Evolutionary conservation across 2,329 filamentous ascomycete genomes (phyloP).

Genomic region (Fusarium abutilonis): DNA sequence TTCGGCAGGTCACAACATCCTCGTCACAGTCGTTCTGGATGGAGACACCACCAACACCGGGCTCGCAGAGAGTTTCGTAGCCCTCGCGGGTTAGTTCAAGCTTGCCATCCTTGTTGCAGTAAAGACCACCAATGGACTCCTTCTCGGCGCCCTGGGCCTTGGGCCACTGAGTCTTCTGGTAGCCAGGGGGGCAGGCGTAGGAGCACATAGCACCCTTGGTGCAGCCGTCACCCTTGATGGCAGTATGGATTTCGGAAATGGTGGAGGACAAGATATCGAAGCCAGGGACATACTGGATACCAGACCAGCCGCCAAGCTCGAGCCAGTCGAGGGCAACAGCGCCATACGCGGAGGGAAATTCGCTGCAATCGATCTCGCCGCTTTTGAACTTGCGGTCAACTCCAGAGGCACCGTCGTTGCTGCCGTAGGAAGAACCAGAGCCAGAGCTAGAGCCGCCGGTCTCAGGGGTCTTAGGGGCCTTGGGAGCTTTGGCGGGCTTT

Average conservation of each 20-base stretch:
- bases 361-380: constrained; percentile 73
- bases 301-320: constrained; percentile 77
- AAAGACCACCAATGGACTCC: constrained; percentile 88
- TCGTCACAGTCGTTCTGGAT: constrained; percentile 78
- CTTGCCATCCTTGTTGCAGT: constrained; percentile 77
- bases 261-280: constrained; percentile 59
- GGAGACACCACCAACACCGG: constrained; percentile 74
- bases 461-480: constrained; percentile 37
- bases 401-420: constrained; percentile 55
- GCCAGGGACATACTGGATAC: constrained; percentile 73
- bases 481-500: constrained; percentile 13
- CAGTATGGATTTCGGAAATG: constrained; percentile 74
- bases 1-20: constrained; percentile 84
- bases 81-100: constrained; percentile 78
- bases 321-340: constrained; percentile 69
- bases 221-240: constrained; percentile 70
- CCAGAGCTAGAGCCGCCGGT: constrained; percentile 33
- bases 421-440: constrained; percentile 42
- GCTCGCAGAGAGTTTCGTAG: constrained; percentile 77
- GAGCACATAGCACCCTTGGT: constrained; percentile 78
- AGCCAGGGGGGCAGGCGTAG: constrained; percentile 90
- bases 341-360: constrained; percentile 85
- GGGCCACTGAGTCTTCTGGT: constrained; percentile 94
- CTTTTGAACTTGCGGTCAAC: constrained; percentile 77
- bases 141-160: constrained; percentile 76